phyloP scores from a whole-genome alignment of 2,329 filamentous ascomycete species.

The Aspergillus sp. region DNA sequence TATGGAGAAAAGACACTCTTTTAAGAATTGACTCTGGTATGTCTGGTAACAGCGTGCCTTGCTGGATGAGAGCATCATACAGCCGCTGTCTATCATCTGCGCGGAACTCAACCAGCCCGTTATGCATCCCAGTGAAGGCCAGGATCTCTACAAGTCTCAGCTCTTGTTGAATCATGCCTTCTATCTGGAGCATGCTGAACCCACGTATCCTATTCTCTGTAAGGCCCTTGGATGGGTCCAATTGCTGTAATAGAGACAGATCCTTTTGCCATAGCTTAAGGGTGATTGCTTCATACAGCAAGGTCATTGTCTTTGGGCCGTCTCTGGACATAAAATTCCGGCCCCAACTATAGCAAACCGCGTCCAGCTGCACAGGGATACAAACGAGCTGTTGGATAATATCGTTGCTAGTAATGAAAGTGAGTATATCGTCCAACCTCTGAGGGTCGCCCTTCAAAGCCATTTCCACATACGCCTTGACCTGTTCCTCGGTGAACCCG shows the following conservation, averaged over 20 bases:
- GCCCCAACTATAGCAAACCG: conserved; percentile 42
- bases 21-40: conserved; percentile 16
- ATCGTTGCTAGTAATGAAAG: conserved; percentile 24
- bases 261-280: conserved; percentile 44
- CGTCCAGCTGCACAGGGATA: conserved; percentile 50
- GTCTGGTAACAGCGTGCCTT: neutral
- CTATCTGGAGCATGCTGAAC: neutral
- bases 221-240: conserved; percentile 12
- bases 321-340: conserved; percentile 4
- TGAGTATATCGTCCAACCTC: neutral
- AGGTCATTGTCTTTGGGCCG: conserved; percentile 39
- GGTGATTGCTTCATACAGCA: conserved; percentile 30
- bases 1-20: conserved; percentile 39
- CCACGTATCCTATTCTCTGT: conserved; percentile 15
- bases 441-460: neutral
- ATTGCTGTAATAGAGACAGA: conserved; percentile 10
- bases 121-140: too few relatives aligned
- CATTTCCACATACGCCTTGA: conserved; percentile 33
- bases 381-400: conserved; percentile 37
- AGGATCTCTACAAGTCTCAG: too few relatives aligned
- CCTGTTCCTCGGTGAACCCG: conserved; percentile 40
- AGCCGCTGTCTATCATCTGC: too few relatives aligned
- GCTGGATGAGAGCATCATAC: too few relatives aligned
- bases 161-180: neutral
- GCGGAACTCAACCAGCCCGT: too few relatives aligned